Evolutionary conservation across 225 moss, liverwort and hornwort species (phyloP), one percentile per base, ranked within the genome.

Genomic region (Physcomitrium patens): DNA sequence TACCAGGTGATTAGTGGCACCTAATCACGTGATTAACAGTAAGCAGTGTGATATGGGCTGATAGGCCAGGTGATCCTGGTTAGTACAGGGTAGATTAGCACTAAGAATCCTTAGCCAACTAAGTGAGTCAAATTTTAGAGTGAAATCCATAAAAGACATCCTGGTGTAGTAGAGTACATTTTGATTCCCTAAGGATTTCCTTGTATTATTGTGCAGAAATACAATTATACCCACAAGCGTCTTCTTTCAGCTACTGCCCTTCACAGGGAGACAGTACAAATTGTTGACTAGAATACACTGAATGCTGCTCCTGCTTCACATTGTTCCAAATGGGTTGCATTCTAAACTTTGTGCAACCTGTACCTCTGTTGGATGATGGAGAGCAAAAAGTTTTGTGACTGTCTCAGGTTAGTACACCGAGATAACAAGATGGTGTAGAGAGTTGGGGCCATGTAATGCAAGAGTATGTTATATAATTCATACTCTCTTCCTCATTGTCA

Each of bases 1-100:
- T 67, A 51, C 60, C 79, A 68, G 73, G 58, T 11, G 68, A 62
- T 68, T 73, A 68, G 16, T 18, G 12, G 68, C 20, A 62, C 79
- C 53, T 73, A 62, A 73, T 62, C 73, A 67, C 68, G 50, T 24
- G 7, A 73, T 68, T 79, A 68, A 52, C 18, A 17, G 45, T 18
- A 51, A 42, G 50, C 78, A 77, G 14, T 12, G 44, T 54, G 28
- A 46, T 27, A 45, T 77, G 70, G 63, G 45, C 43, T 76, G 12
- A 50, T 48, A 67, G 55, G 50, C 52, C 62, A 37, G 31, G 27
- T 63, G 45, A 13, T 15, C 31, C 31, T 37, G 31, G 19, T 63
- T 69, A 15, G 69, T 77, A 63, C 77, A 69, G 44, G 45, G 10
- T 6, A 11, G 13, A 14, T 61, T 9, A 13, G 31, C 31, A 61